Conservation (phyloP, 352 stramenopile species). For the Phytopythium helicoides region DNA sequence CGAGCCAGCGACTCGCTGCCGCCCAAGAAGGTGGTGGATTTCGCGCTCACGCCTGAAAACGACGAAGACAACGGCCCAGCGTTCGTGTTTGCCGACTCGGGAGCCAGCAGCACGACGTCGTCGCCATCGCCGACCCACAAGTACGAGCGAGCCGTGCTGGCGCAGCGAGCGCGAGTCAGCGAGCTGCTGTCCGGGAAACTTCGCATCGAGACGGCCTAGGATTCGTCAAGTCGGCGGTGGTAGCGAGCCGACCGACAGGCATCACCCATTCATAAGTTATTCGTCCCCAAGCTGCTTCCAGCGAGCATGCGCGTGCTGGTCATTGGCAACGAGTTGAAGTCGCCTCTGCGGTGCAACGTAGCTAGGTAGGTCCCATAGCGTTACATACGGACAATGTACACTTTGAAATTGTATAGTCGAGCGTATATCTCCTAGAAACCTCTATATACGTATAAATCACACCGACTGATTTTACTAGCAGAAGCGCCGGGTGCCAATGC, state of each 20-base stretch:
- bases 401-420: too few relatives aligned
- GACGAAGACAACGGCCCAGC: neutral
- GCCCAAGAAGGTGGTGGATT: constrained; percentile 7
- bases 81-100: neutral
- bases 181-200: constrained; percentile 12
- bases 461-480: too few relatives aligned
- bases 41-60: neutral
- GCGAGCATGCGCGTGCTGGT: too few relatives aligned
- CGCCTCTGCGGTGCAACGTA: too few relatives aligned
- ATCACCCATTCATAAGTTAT: constrained; percentile 2
- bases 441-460: too few relatives aligned
- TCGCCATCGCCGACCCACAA: constrained; percentile 25
- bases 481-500: too few relatives aligned
- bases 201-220: neutral
- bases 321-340: too few relatives aligned
- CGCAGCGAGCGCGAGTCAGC: constrained; percentile 20
- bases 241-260: neutral
- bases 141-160: constrained; percentile 21
- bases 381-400: too few relatives aligned
- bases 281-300: neutral
- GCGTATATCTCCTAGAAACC: too few relatives aligned
- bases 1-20: constrained; percentile 5
- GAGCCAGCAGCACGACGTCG: constrained; percentile 4
- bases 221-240: too few relatives aligned
- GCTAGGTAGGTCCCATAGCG: too few relatives aligned